A percentile compares a stretch with the other conserved stretches of the same genome.
These are phyloP conservation scores for Platanus orientalis DNA, from an alignment of 164 flowering plant species.

Conservation along the genomic window DNA sequence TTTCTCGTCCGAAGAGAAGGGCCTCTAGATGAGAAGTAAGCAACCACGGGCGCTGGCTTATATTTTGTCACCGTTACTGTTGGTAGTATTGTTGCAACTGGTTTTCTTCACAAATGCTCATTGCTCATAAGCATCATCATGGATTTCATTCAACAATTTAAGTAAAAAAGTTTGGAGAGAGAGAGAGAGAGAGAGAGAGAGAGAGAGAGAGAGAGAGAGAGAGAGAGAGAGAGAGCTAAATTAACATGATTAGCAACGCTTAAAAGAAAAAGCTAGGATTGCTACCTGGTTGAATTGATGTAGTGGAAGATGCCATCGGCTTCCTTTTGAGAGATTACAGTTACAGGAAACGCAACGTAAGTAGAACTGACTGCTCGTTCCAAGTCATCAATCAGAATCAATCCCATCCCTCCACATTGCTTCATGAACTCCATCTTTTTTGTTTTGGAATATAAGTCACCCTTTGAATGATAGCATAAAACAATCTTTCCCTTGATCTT, in stretches of 20 bases:
- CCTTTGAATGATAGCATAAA: conserved; percentile 38
- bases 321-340: conserved; percentile 43
- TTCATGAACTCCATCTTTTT: conserved; percentile 29
- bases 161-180: too few relatives aligned
- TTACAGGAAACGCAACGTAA: conserved; percentile 41
- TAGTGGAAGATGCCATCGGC: conserved; percentile 41
- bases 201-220: too few relatives aligned
- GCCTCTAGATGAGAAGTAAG: too few relatives aligned
- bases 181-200: too few relatives aligned
- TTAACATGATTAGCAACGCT: too few relatives aligned
- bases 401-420: conserved; percentile 48
- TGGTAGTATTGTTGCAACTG: too few relatives aligned
- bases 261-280: too few relatives aligned
- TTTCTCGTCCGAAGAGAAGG: conserved; percentile 64
- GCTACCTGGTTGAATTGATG: conserved; percentile 63
- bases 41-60: conserved; percentile 55
- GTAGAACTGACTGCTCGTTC: conserved; percentile 30
- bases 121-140: too few relatives aligned
- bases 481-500: conserved; percentile 66
- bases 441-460: conserved; percentile 17
- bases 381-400: conserved; percentile 35
- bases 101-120: conserved; percentile 31
- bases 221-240: too few relatives aligned
- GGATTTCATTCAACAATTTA: too few relatives aligned
- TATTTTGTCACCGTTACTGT: conserved; percentile 33